Evolutionary conservation across 2,329 filamentous ascomycete species (phyloP), one percentile per base, ranked within the genome.

Genomic region (Cladophialophora psammophila): DNA sequence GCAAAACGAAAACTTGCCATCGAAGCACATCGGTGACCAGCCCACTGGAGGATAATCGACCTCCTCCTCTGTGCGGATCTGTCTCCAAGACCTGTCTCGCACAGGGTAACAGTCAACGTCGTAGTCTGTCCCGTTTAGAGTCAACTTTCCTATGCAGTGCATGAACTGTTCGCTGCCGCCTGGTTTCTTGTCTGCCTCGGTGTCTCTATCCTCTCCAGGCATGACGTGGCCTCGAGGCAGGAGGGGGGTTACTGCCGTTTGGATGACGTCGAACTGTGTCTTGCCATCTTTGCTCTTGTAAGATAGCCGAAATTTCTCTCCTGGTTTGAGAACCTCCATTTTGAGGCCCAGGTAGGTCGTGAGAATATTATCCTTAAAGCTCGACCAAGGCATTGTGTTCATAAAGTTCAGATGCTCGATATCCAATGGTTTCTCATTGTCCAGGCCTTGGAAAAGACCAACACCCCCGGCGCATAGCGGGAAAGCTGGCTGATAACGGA

Each of bases 101-200:
- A 38, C 26, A 4, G 54, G 31, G 34, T 36, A 57, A 57, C 54
- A 57, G 20, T 57, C 54, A n/a, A 57, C 54, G 3, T 57, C n/a
- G 54, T 57, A 36, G 7, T 18, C n/a, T 18, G 34, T 36, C 3
- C 54, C 54, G n/a, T 57, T 35, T 2, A 57, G 31, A 36, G 8
- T 12, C 15, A 57, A 26, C 8, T 36, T 20, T 15, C 54, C 54
- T 8, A 18, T 8, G 18, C 54, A 36, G n/a, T 57, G 54, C 54
- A 57, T 57, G 35, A 36, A 36, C 35, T 57, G 86, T 83, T 80
- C 48, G 79, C 81, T 26, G 87, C 88, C 71, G 83, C 85, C 65
- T 86, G 85, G 84, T 85, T 88, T 72, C 74, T 87, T 1, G 82
- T 88, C 70, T 87, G 85, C 84, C 69, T 87, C 48, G 86, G 83